Evolutionary conservation across 1,284 basidiomycete species (phyloP), one percentile per base, ranked within the genome.

Genomic region (Laetiporus sulphureus): DNA sequence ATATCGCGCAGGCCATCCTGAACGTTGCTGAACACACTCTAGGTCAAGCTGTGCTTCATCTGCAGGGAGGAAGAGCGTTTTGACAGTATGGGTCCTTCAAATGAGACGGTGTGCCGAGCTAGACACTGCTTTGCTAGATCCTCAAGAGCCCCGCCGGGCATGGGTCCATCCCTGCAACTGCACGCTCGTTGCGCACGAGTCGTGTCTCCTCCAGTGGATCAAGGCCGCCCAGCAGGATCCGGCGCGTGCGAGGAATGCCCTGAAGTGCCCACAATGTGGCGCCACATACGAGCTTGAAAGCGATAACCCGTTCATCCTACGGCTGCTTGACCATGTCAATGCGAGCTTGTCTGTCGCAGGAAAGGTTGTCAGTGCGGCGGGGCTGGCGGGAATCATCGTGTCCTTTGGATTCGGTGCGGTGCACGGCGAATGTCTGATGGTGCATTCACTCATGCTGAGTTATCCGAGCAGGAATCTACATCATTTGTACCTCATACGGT

Each of bases 161-260:
- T 89, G 85, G 83, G 78, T 79, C 0, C 86, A 90, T 53, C 85
- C 86, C 1, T 90, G 86, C 60, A 73, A 65, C 41, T 90, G 86
- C 57, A 85, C 86, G 0, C 72, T 90, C 22, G 66, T 90, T 32
- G 85, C 86, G 2, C 87, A 90, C 60, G 82, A 88, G 56, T 62
- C 73, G 0, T 89, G 85, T 63, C 73, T 88, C 16, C 71, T 87
- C 23, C 73, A 77, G 45, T 89, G 86, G 86, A 83, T 89, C 32
- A 71, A 75, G 44, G 70, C 79, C 20, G 71, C 83, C 5, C 79
- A 86, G 52, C 64, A 69, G 29, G 75, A 68, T 38, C 51, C 73
- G 5, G 62, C 67, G 2, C 72, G 67, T 31, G 68, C 75, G 13
- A 56, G 66, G 2, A 80, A 81, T 50, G 79, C 83, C 0, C 70